phyloP scores from a whole-genome alignment of 2,329 filamentous ascomycete species.

The Pseudogymnoascus sp. region DNA sequence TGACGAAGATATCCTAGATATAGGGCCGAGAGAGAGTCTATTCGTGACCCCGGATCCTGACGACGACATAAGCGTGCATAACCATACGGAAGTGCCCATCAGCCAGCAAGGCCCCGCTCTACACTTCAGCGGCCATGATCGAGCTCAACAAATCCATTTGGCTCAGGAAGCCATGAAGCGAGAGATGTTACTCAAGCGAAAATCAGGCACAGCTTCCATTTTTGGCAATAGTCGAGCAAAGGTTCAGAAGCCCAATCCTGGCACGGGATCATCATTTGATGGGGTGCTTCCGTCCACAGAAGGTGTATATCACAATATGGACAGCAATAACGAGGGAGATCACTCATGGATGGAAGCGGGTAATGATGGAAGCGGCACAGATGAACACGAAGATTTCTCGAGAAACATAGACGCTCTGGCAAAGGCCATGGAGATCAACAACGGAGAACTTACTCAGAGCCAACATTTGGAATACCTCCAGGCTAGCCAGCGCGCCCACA shows the following conservation, averaged over 20 bases:
- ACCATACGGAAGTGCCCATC: background rate
- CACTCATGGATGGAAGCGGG: background rate
- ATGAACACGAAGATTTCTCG: background rate
- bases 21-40: background rate
- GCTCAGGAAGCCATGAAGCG: background rate
- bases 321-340: background rate
- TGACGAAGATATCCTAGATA: background rate
- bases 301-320: background rate
- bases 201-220: background rate
- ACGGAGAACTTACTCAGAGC: background rate
- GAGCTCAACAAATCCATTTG: background rate
- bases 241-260: background rate
- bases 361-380: background rate
- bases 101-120: background rate
- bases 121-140: background rate
- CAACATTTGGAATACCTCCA: background rate
- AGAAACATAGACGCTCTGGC: background rate
- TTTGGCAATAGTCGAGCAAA: background rate
- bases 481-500: background rate
- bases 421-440: background rate
- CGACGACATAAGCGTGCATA: background rate
- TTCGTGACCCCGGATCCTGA: background rate
- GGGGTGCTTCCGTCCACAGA: background rate
- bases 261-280: background rate
- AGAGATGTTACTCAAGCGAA: background rate